Percentiles rank a stretch among this genome's conserved stretches.
These are phyloP conservation scores for Fusarium albidum DNA, from an alignment of 2,329 filamentous ascomycete genomes.

Conservation along the genomic window DNA sequence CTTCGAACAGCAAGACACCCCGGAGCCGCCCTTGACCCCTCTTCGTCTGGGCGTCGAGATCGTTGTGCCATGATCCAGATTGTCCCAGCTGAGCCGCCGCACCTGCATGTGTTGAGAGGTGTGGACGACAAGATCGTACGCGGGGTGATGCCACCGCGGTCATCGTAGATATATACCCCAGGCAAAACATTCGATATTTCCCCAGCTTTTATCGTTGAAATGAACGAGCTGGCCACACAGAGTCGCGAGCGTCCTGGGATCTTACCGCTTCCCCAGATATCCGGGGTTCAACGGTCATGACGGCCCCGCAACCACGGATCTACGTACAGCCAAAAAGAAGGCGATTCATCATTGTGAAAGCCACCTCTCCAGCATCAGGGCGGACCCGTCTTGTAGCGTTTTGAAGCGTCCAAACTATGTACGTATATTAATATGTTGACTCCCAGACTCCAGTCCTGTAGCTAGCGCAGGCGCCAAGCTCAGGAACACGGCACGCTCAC, in stretches of 20 bases:
- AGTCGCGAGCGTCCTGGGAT: neutral
- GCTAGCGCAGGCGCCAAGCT: constrained; percentile 3
- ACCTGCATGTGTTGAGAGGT: constrained; percentile 25
- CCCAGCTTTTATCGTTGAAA: constrained; percentile 20
- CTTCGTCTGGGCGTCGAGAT: constrained; percentile 18
- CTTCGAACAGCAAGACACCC: constrained; percentile 5
- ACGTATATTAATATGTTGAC: too few relatives aligned
- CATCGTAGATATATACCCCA: constrained; percentile 20
- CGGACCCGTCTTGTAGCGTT: neutral
- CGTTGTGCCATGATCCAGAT: constrained; percentile 6
- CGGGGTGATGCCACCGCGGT: constrained; percentile 30
- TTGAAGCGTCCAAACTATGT: constrained; percentile 5
- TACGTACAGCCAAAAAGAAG: neutral
- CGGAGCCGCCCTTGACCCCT: constrained; percentile 36
- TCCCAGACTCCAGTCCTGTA: too few relatives aligned
- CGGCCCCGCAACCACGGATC: constrained; percentile 1
- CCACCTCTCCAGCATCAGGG: neutral
- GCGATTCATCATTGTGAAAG: neutral
- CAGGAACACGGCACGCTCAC: constrained; percentile 25
- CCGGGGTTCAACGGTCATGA: neutral
- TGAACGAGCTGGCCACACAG: neutral
- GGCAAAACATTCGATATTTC: constrained; percentile 21
- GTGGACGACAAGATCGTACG: constrained; percentile 18
- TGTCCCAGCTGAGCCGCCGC: constrained; percentile 1
- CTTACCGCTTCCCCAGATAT: constrained; percentile 7